phyloP scores from a whole-genome alignment of 768 basidiomycete species.

The Cystoderma amianthinum region DNA sequence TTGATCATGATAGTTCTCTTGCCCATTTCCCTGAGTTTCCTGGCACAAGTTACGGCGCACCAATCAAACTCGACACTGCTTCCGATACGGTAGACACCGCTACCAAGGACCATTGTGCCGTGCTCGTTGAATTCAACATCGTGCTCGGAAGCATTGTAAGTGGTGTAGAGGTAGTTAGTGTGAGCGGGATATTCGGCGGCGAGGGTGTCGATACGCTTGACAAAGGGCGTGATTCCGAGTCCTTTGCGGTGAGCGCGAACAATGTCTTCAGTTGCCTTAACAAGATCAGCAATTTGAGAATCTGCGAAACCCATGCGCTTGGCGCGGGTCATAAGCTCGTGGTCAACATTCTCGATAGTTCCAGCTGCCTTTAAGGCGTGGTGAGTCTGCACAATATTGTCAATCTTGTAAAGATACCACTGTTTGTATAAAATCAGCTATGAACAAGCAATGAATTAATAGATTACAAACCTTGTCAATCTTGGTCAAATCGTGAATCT shows the following conservation, averaged over 20 bases:
- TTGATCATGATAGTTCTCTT: slow-evolving; percentile 98
- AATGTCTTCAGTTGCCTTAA: slow-evolving; percentile 63
- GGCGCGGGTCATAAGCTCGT: slow-evolving; percentile 76
- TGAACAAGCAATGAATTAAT: not conserved
- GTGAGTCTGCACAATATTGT: slow-evolving; percentile 93
- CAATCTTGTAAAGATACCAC: slow-evolving; percentile 99
- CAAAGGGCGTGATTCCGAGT: slow-evolving; percentile 87
- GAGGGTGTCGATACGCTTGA: slow-evolving; percentile 98
- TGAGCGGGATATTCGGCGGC: slow-evolving; percentile 98
- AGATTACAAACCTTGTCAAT: slow-evolving; percentile 76
- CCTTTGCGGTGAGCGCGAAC: slow-evolving; percentile 86
- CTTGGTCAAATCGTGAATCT: slow-evolving; percentile 90
- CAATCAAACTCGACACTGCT: slow-evolving; percentile 99
- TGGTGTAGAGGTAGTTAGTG: slow-evolving; percentile 99
- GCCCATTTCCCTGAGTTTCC: slow-evolving; percentile 88
- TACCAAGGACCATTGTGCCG: slow-evolving; percentile 98
- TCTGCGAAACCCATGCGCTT: slow-evolving; percentile 97
- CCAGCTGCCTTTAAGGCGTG: slow-evolving; percentile 64
- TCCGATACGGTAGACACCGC: slow-evolving; percentile 97
- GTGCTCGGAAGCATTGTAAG: slow-evolving; percentile 94
- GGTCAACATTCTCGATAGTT: slow-evolving; percentile 60
- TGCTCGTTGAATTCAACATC: slow-evolving; percentile 95
- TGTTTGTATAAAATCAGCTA: slow-evolving; percentile 17
- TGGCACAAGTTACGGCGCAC: slow-evolving; percentile 99
- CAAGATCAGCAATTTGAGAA: slow-evolving; percentile 79